A percentile compares a stretch with the other conserved stretches of the same genome.
Conservation (phyloP, 2,329 filamentous ascomycete genomes). For the Pseudogymnoascus sp. region DNA sequence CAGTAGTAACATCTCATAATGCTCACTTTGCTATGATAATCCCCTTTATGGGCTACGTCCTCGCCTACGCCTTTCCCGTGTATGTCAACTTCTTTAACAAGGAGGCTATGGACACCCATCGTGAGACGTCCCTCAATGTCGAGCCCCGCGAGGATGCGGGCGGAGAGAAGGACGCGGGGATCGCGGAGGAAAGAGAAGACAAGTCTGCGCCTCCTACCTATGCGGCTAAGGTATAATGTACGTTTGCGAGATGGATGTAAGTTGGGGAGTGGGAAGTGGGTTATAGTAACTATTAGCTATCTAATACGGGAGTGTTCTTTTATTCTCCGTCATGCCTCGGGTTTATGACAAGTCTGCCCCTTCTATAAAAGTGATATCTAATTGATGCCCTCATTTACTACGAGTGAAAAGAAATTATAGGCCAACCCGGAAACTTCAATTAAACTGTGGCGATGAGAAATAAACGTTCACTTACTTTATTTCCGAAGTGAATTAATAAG, state of each 20-base stretch:
- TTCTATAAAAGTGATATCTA: too few relatives aligned
- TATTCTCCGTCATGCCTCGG: not conserved
- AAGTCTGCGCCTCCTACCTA: not conserved
- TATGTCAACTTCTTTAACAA: constrained; percentile 15
- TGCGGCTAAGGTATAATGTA: not conserved
- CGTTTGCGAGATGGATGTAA: not conserved
- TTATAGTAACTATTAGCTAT: not conserved
- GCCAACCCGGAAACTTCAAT: too few relatives aligned
- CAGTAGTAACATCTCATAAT: constrained; percentile 47
- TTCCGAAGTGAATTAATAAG: too few relatives aligned
- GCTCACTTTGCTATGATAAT: not conserved
- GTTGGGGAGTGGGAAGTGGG: not conserved
- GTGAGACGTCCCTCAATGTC: not conserved
- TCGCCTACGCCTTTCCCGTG: constrained; percentile 9
- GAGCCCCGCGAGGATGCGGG: not conserved
- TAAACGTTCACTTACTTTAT: too few relatives aligned
- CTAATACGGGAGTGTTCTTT: not conserved
- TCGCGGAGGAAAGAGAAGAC: not conserved
- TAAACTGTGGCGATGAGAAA: too few relatives aligned
- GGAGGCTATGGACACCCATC: constrained; percentile 19
- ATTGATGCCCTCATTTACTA: too few relatives aligned
- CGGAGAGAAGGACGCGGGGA: not conserved
- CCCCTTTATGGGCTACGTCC: constrained; percentile 14
- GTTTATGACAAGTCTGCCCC: not conserved
- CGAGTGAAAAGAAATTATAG: too few relatives aligned